Evolutionary conservation across 129 eudicot genomes (phyloP).

Genomic region (Saposhnikovia divaricata): DNA sequence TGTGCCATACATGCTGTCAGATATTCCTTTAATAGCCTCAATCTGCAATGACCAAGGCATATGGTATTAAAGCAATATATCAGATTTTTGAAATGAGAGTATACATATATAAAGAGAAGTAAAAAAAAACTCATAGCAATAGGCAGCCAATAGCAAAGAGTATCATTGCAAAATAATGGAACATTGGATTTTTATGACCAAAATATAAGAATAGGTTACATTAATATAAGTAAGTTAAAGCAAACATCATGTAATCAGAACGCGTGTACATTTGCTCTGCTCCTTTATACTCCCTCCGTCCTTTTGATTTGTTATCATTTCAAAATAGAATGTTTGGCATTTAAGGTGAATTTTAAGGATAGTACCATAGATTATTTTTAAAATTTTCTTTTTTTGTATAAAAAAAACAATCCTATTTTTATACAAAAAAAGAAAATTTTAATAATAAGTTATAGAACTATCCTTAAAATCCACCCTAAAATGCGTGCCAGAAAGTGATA

Average conservation of each 20-base stretch:
- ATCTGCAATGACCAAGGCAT: slow-evolving; percentile 39
- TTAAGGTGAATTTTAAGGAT: too few species aligned
- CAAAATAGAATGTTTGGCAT: too few species aligned
- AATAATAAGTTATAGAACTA: too few species aligned
- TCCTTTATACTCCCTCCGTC: too few species aligned
- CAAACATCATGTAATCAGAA: background rate
- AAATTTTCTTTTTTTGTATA: too few species aligned
- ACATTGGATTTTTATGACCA: background rate
- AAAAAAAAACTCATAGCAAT: background rate
- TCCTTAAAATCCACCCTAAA: too few species aligned
- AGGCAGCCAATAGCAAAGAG: background rate
- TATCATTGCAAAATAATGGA: background rate
- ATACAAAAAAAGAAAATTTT: too few species aligned
- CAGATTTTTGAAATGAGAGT: background rate
- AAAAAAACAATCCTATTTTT: too few species aligned
- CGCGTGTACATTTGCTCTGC: background rate
- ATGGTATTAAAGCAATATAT: background rate
- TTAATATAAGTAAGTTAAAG: background rate
- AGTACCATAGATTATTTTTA: too few species aligned
- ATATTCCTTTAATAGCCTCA: slow-evolving; percentile 69
- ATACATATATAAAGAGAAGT: background rate
- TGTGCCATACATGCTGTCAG: slow-evolving; percentile 53
- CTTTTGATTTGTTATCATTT: too few species aligned
- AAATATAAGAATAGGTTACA: background rate
- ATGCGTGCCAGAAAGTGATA: too few species aligned